Conservation (phyloP, 805 yeast species). For the Barnettozyma vustinii region DNA sequence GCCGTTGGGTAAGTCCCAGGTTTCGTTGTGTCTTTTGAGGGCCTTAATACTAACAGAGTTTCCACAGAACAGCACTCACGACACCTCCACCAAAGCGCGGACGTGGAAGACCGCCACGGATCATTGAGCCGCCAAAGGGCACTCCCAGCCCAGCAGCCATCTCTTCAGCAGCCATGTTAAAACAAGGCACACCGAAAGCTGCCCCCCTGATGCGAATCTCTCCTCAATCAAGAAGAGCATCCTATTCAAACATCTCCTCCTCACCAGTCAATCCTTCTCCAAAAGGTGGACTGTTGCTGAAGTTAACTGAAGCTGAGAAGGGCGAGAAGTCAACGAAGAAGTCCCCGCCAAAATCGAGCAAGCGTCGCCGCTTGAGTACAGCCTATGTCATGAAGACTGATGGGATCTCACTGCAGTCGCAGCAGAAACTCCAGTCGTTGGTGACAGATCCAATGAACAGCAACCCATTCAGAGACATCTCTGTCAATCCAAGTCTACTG, state of each 20-base stretch:
- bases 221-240: conserved; percentile 10
- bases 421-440: conserved; percentile 20
- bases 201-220: conserved; percentile 27
- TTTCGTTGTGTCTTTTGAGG: not conserved
- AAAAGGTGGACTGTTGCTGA: conserved; percentile 23
- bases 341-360: not conserved
- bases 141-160: conserved; percentile 21
- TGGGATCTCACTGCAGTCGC: conserved; percentile 14
- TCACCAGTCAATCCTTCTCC: conserved; percentile 19
- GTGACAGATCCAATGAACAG: conserved; percentile 4
- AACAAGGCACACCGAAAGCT: conserved; percentile 26
- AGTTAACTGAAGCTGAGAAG: conserved; percentile 6
- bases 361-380: not conserved
- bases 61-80: not conserved
- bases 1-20: not conserved
- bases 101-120: conserved; percentile 27
- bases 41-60: not conserved
- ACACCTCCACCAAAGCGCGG: conserved; percentile 25
- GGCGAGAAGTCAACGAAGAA: not conserved
- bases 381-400: not conserved
- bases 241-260: conserved; percentile 12
- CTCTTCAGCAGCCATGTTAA: conserved; percentile 25
- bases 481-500: conserved; percentile 23
- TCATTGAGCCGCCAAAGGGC: conserved; percentile 4
- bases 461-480: conserved; percentile 1